Percentiles rank a stretch among this genome's conserved stretches.
Conservation (phyloP, 805 yeast genomes). For the Starmerella geochares region DNA sequence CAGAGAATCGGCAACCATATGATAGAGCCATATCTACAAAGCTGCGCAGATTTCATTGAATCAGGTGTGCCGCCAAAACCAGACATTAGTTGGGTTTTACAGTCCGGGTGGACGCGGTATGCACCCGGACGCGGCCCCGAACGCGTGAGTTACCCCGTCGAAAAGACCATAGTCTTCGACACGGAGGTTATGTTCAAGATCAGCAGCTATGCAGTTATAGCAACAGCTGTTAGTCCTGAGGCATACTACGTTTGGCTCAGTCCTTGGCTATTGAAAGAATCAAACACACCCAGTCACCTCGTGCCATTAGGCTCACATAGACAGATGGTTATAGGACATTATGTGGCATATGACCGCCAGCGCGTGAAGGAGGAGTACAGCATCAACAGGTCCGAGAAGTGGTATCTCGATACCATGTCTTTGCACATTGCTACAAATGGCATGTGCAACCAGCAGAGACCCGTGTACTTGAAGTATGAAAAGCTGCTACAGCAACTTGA, state of each 20-base stretch:
- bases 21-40: conserved; percentile 48
- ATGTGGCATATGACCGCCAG: conserved; percentile 84
- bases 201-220: conserved; percentile 66
- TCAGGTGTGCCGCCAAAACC: conserved; percentile 8
- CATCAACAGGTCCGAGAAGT: conserved; percentile 54
- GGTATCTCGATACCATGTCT: conserved; percentile 85
- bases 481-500: conserved; percentile 18
- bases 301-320: conserved; percentile 60
- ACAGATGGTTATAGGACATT: conserved; percentile 75
- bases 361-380: conserved; percentile 75
- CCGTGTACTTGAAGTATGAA: conserved; percentile 47
- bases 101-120: conserved; percentile 78
- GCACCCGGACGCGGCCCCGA: conserved; percentile 38
- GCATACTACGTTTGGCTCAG: conserved; percentile 97
- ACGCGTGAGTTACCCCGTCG: conserved; percentile 58
- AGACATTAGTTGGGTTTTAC: conserved; percentile 40
- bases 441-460: conserved; percentile 83
- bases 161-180: conserved; percentile 69
- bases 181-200: conserved; percentile 75
- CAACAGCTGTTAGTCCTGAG: conserved; percentile 59
- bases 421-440: conserved; percentile 85
- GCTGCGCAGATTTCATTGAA: not conserved
- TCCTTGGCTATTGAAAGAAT: conserved; percentile 58
- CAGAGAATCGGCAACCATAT: conserved; percentile 48
- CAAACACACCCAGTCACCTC: conserved; percentile 43